phyloP scores from a whole-genome alignment of 768 basidiomycete species.

The Hypholoma fasciculare region DNA sequence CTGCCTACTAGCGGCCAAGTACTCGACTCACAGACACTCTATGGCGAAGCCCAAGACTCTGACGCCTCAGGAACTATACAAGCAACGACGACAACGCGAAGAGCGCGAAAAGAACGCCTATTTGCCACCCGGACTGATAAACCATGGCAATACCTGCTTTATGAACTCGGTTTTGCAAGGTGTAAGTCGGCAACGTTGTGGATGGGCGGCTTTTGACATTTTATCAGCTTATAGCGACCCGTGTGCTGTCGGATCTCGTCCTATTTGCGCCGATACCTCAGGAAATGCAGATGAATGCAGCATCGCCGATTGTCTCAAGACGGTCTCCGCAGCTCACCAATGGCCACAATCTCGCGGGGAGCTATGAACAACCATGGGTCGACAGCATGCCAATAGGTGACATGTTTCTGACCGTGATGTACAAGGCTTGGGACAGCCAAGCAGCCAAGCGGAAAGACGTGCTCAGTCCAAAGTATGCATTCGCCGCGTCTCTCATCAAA shows the following conservation, averaged over 20 bases:
- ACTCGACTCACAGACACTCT: too few species aligned
- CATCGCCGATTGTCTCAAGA: constrained; percentile 40
- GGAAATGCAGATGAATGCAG: constrained; percentile 37
- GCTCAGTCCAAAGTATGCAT: constrained; percentile 68
- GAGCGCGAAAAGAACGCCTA: constrained; percentile 60
- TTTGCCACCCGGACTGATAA: constrained; percentile 73
- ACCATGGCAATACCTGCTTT: constrained; percentile 92
- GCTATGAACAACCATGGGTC: constrained; percentile 52
- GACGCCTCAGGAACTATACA: constrained; percentile 65
- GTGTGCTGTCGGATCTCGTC: constrained; percentile 55
- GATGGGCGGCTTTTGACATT: background rate
- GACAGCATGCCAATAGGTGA: constrained; percentile 72
- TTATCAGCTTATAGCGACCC: constrained; percentile 65
- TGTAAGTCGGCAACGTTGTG: constrained; percentile 41
- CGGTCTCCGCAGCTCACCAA: constrained; percentile 73
- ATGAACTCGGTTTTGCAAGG: constrained; percentile 95
- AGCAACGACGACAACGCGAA: constrained; percentile 57
- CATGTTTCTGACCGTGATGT: constrained; percentile 59
- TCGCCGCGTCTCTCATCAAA: background rate
- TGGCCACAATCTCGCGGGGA: constrained; percentile 54
- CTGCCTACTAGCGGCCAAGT: too few species aligned
- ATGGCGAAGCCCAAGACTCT: constrained; percentile 59
- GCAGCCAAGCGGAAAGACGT: constrained; percentile 46
- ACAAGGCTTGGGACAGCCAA: constrained; percentile 66
- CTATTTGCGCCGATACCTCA: constrained; percentile 52